These are phyloP conservation scores for Saturnispora dispora DNA, from an alignment of 805 yeast genomes.

Conservation along the genomic window DNA sequence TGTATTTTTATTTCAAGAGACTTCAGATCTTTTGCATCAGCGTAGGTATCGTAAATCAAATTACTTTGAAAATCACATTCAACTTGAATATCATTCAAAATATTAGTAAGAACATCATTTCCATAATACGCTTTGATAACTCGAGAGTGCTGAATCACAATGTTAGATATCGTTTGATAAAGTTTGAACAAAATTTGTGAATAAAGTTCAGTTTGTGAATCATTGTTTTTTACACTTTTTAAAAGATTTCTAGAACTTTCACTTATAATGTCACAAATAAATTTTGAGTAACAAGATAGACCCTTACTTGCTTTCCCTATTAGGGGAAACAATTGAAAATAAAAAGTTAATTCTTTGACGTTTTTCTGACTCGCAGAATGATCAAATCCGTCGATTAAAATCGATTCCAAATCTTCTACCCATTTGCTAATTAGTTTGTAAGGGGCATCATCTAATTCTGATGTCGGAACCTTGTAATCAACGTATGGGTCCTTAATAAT, in stretches of 20 bases:
- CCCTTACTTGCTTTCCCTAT: conserved; percentile 68
- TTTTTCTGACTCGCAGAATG: conserved; percentile 59
- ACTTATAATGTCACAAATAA: conserved; percentile 77
- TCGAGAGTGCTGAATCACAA: conserved; percentile 78
- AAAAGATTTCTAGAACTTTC: conserved; percentile 66
- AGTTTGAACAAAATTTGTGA: conserved; percentile 56
- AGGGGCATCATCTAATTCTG: conserved; percentile 80
- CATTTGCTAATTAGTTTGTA: conserved; percentile 45
- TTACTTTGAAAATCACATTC: conserved; percentile 95
- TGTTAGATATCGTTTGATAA: conserved; percentile 76
- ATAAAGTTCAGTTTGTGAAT: conserved; percentile 40
- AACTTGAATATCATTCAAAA: conserved; percentile 64
- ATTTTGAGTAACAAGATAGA: conserved; percentile 69
- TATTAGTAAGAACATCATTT: conserved; percentile 47
- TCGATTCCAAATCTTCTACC: conserved; percentile 45
- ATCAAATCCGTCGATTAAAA: conserved; percentile 56
- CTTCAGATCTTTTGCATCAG: conserved; percentile 59
- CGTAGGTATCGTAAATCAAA: conserved; percentile 74
- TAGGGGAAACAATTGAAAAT: conserved; percentile 81
- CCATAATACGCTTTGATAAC: conserved; percentile 73
- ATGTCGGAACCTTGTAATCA: conserved; percentile 72
- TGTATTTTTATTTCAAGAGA: conserved; percentile 46
- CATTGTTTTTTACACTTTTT: conserved; percentile 32
- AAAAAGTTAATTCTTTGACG: conserved; percentile 62
- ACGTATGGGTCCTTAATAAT: conserved; percentile 61